Percentiles rank a stretch among this genome's conserved stretches.
These are phyloP conservation scores for Psilocybe subaeruginosa DNA, from an alignment of 768 basidiomycete species.

Conservation along the genomic window DNA sequence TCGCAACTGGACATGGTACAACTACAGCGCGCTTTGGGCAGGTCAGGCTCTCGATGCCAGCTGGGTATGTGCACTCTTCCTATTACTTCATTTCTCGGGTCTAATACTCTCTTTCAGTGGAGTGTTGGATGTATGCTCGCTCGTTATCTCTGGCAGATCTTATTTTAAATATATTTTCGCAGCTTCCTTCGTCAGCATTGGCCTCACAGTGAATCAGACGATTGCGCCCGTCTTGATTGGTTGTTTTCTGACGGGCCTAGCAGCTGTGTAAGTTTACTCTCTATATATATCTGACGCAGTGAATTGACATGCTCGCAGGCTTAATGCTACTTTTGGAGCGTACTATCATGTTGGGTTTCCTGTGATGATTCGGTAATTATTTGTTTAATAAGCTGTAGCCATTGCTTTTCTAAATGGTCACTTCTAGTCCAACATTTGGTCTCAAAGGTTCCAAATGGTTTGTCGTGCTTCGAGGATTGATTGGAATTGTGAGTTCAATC, in stretches of 20 bases:
- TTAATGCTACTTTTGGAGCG: constrained; percentile 19
- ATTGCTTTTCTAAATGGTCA: background rate
- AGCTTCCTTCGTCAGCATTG: constrained; percentile 18
- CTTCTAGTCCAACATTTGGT: constrained; percentile 17
- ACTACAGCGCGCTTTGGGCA: constrained; percentile 18
- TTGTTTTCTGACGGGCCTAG: constrained; percentile 10
- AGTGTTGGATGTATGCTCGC: constrained; percentile 15
- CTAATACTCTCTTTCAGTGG: constrained; percentile 10
- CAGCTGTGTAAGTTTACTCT: constrained; percentile 11
- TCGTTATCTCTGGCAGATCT: background rate
- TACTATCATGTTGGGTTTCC: constrained; percentile 20
- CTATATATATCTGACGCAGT: background rate
- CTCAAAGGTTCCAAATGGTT: constrained; percentile 17
- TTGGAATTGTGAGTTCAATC: constrained; percentile 13
- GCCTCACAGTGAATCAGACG: constrained; percentile 16
- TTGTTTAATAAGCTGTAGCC: background rate
- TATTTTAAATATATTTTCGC: background rate
- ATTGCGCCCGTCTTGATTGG: constrained; percentile 15
- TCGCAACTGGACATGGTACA: constrained; percentile 19
- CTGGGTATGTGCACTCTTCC: constrained; percentile 5
- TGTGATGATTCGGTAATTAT: constrained; percentile 18
- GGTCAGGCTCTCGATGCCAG: constrained; percentile 18
- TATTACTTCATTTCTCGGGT: background rate
- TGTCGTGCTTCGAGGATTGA: constrained; percentile 12
- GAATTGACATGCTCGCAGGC: background rate